phyloP scores from a whole-genome alignment of 2,329 filamentous ascomycete genomes.

The Calonectria pseudoturangicola region DNA sequence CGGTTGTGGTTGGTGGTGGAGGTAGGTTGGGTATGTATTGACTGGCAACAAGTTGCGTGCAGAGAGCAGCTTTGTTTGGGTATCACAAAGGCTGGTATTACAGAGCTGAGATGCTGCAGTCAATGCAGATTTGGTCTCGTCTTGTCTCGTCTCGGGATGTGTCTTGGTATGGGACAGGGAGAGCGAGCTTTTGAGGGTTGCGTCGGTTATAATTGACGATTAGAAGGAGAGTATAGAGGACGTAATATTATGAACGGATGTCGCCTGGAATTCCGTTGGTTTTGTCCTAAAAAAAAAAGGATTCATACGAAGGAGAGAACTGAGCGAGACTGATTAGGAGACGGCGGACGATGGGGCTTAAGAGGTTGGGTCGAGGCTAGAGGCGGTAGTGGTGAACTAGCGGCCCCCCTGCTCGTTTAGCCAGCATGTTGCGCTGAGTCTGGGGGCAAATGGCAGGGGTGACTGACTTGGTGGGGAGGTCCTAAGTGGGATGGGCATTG shows the following conservation, averaged over 20 bases:
- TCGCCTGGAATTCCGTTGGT: slow-evolving; percentile 54
- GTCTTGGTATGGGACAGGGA: slow-evolving; percentile 43
- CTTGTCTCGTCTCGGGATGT: slow-evolving; percentile 40
- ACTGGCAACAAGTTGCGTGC: slow-evolving; percentile 41
- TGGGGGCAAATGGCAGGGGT: slow-evolving; percentile 14
- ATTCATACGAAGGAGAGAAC: slow-evolving; percentile 52
- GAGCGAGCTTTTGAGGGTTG: slow-evolving; percentile 30
- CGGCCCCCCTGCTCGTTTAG: slow-evolving; percentile 13
- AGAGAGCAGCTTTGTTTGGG: slow-evolving; percentile 42
- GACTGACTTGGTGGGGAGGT: slow-evolving; percentile 14
- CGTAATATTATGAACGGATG: slow-evolving; percentile 47
- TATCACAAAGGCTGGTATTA: slow-evolving; percentile 38
- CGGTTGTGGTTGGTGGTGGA: slow-evolving; percentile 38
- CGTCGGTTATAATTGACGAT: slow-evolving; percentile 23
- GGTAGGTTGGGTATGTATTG: neutral
- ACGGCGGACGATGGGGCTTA: slow-evolving; percentile 40
- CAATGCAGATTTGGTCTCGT: slow-evolving; percentile 47
- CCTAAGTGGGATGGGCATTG: slow-evolving; percentile 22
- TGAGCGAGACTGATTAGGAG: slow-evolving; percentile 50
- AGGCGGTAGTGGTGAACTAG: slow-evolving; percentile 20
- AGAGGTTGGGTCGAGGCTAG: slow-evolving; percentile 23
- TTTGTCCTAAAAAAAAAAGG: slow-evolving; percentile 54
- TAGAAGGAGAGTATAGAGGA: slow-evolving; percentile 53
- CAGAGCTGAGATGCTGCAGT: slow-evolving; percentile 43
- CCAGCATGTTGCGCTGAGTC: slow-evolving; percentile 16